These are phyloP conservation scores for Candida easanensis DNA, from an alignment of 805 yeast species.

Conservation along the genomic window DNA sequence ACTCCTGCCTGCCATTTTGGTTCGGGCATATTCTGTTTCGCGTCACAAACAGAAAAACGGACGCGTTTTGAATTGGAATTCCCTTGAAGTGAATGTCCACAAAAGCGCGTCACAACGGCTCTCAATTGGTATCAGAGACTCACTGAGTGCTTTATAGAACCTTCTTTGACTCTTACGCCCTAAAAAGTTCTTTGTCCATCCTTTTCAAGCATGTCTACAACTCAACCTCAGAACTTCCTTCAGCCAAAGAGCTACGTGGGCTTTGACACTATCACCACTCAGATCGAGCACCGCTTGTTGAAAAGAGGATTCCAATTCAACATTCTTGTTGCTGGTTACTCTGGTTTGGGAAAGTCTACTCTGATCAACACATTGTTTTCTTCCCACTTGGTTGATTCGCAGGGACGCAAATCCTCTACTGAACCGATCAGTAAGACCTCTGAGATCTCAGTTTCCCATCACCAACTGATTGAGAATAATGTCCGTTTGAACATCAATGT, in stretches of 20 bases:
- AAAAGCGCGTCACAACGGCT: background rate
- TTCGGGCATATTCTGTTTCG: background rate
- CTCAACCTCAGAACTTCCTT: constrained; percentile 14
- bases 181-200: too few species aligned
- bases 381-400: constrained; percentile 68
- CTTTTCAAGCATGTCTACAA: constrained; percentile 10
- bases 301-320: constrained; percentile 94
- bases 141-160: too few species aligned
- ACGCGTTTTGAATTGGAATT: constrained; percentile 24
- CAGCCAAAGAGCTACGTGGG: constrained; percentile 85
- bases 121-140: too few species aligned
- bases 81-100: constrained; percentile 8
- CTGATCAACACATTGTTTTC: constrained; percentile 87
- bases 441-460: constrained; percentile 73
- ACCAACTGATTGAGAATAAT: constrained; percentile 75
- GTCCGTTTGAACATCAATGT: constrained; percentile 83
- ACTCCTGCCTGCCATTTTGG: too few species aligned
- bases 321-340: constrained; percentile 88
- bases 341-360: constrained; percentile 95
- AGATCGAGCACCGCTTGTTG: constrained; percentile 87
- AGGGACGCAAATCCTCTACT: constrained; percentile 63
- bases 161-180: too few species aligned
- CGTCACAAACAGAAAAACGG: constrained; percentile 8
- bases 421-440: constrained; percentile 85
- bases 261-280: constrained; percentile 92